Percentiles rank a stretch among this genome's conserved stretches.
phyloP scores from a whole-genome alignment of 352 stramenopile species.

The Pythium sp. region DNA sequence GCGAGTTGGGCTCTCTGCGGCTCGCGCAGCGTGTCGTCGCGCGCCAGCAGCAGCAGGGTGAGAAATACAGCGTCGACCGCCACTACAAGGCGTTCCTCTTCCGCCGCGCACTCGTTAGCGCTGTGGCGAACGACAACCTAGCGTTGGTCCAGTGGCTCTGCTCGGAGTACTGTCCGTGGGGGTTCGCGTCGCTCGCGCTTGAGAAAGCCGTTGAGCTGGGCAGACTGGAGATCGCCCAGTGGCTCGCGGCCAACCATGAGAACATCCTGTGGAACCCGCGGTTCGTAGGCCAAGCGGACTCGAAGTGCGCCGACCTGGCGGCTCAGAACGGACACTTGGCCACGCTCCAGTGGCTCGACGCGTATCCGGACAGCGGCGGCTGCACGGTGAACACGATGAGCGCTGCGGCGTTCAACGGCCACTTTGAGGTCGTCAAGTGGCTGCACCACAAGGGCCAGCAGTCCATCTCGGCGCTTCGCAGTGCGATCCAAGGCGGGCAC shows the following conservation, averaged over 20 bases:
- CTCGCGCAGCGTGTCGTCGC: constrained; percentile 1
- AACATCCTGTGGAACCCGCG: constrained; percentile 1
- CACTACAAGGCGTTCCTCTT: constrained; percentile 14
- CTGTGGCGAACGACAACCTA: background rate
- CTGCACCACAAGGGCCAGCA: constrained; percentile 14
- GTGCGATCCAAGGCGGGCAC: constrained; percentile 3
- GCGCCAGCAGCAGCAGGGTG: background rate
- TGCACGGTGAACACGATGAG: constrained; percentile 1
- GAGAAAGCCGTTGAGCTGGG: background rate
- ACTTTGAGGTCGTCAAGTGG: constrained; percentile 14
- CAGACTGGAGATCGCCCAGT: background rate
- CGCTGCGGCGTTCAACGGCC: constrained; percentile 1
- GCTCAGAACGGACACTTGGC: constrained; percentile 9
- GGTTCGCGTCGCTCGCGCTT: constrained; percentile 3
- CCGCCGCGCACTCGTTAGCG: background rate
- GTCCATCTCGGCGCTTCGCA: constrained; percentile 7
- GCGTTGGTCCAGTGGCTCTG: constrained; percentile 1
- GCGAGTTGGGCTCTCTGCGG: constrained; percentile 1
- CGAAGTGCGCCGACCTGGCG: constrained; percentile 2
- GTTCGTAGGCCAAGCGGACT: background rate
- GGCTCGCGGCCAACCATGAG: background rate
- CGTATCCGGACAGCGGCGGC: background rate
- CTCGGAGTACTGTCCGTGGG: constrained; percentile 10
- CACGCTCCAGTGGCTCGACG: constrained; percentile 9
- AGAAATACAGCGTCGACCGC: background rate